Evolutionary conservation across 495 filamentous ascomycete species (phyloP).

Genomic region (Neurospora sp.): DNA sequence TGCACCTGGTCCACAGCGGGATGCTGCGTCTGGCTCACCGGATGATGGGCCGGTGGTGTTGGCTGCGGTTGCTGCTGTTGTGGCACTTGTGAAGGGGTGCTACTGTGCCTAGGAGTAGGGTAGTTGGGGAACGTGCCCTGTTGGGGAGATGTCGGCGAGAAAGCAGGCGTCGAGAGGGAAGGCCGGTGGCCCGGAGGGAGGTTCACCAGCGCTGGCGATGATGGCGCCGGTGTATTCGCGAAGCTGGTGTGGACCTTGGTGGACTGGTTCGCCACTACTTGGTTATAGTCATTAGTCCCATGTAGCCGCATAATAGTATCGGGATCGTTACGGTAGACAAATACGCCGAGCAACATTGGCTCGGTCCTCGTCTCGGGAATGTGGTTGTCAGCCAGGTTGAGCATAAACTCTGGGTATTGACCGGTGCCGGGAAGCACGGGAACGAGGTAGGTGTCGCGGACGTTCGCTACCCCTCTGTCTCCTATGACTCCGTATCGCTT

Average conservation of each 20-base stretch:
- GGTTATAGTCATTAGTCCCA: conserved; percentile 10
- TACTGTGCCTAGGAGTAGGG: conserved; percentile 20
- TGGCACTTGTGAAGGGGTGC: conserved; percentile 21
- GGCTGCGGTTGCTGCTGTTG: conserved; percentile 13
- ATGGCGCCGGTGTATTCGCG: conserved; percentile 16
- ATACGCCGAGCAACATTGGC: conserved; percentile 63
- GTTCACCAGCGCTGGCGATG: conserved; percentile 10
- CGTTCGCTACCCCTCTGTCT: conserved; percentile 55
- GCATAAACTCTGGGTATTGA: conserved; percentile 58
- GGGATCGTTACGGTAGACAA: conserved; percentile 56
- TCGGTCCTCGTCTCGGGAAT: conserved; percentile 56
- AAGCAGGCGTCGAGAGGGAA: conserved; percentile 34
- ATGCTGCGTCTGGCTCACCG: conserved; percentile 1
- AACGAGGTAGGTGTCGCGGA: conserved; percentile 70
- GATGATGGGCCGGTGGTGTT: conserved; percentile 17
- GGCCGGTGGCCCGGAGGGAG: conserved; percentile 16
- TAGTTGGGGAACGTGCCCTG: conserved; percentile 26
- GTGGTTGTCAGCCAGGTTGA: conserved; percentile 62
- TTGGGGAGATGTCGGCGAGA: conserved; percentile 38
- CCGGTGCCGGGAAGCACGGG: conserved; percentile 55
- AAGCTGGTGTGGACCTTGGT: background rate
- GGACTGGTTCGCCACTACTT: conserved; percentile 16
- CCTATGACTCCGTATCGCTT: conserved; percentile 74
- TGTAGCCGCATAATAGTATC: conserved; percentile 30
- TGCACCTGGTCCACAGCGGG: conserved; percentile 10